Evolutionary conservation across 2,329 filamentous ascomycete genomes (phyloP).

Genomic region (Phialophora verrucosa): DNA sequence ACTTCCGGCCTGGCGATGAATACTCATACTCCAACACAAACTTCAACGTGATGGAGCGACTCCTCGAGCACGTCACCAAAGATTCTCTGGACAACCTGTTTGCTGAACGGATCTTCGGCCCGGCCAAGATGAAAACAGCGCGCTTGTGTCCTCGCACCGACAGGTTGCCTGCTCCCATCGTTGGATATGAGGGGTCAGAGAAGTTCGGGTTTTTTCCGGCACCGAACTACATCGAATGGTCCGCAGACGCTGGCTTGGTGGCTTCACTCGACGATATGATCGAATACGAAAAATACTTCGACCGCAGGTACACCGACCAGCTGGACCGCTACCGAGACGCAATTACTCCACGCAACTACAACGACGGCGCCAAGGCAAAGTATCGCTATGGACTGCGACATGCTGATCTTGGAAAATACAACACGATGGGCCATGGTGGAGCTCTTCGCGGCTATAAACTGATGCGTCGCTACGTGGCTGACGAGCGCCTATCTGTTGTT

Average conservation of each 20-base stretch:
- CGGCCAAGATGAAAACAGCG: conserved; percentile 53
- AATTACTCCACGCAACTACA: conserved; percentile 42
- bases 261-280: conserved; percentile 56
- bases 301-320: conserved; percentile 43
- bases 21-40: conserved; percentile 55
- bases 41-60: conserved; percentile 48
- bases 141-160: conserved; percentile 47
- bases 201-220: conserved; percentile 46
- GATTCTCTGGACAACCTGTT: conserved; percentile 47
- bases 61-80: conserved; percentile 49
- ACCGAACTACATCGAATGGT: conserved; percentile 54
- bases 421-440: conserved; percentile 49
- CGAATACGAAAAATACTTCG: conserved; percentile 52
- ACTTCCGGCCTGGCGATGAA: conserved; percentile 52
- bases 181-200: conserved; percentile 54
- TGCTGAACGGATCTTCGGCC: conserved; percentile 47
- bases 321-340: conserved; percentile 46
- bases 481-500: conserved; percentile 48
- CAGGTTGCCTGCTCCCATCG: conserved; percentile 47
- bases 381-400: conserved; percentile 50
- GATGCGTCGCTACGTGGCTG: conserved; percentile 45
- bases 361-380: conserved; percentile 45
- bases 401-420: conserved; percentile 39
- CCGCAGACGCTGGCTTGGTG: conserved; percentile 54
- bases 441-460: conserved; percentile 52